Evolutionary conservation across 2,329 filamentous ascomycete genomes (phyloP).

Genomic region (Diplodia sapinea): DNA sequence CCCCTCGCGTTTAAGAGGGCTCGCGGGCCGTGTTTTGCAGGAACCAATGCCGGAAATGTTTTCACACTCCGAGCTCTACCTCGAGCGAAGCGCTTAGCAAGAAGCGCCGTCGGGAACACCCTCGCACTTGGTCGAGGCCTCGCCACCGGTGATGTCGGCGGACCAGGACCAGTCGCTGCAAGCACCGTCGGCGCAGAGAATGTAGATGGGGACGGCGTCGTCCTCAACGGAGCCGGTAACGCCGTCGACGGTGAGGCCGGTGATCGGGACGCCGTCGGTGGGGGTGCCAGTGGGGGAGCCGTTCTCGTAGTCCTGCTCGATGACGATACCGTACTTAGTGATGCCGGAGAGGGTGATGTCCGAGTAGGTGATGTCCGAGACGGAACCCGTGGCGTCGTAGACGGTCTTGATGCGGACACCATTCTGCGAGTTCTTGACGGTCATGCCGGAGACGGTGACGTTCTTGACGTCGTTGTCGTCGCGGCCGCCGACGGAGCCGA

Average conservation of each 20-base stretch:
- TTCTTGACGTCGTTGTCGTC: constrained; percentile 59
- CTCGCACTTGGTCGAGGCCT: constrained; percentile 42
- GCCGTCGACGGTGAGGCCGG: constrained; percentile 43
- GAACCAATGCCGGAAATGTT: too few relatives aligned
- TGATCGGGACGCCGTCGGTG: constrained; percentile 50
- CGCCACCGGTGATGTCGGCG: constrained; percentile 48
- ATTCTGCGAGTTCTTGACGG: constrained; percentile 58
- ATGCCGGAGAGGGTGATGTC: constrained; percentile 50
- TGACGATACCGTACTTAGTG: constrained; percentile 51
- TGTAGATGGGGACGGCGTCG: constrained; percentile 45
- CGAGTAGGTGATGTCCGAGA: constrained; percentile 42
- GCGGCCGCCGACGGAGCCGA: constrained; percentile 65
- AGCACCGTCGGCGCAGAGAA: constrained; percentile 45
- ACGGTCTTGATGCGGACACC: constrained; percentile 66
- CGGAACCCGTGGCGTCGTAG: constrained; percentile 56
- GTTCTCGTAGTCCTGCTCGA: constrained; percentile 55
- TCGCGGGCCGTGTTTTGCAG: too few relatives aligned
- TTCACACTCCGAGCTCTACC: background rate
- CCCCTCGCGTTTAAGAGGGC: background rate
- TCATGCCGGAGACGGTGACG: constrained; percentile 56
- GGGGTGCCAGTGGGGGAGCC: constrained; percentile 44
- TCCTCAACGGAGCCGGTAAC: constrained; percentile 46
- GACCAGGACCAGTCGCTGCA: constrained; percentile 54
- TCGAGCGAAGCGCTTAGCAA: constrained; percentile 38
- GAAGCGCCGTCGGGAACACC: constrained; percentile 47